Conservation (phyloP, 192 early-diverging fungal genomes). For the Pilobolus umbonatus region DNA sequence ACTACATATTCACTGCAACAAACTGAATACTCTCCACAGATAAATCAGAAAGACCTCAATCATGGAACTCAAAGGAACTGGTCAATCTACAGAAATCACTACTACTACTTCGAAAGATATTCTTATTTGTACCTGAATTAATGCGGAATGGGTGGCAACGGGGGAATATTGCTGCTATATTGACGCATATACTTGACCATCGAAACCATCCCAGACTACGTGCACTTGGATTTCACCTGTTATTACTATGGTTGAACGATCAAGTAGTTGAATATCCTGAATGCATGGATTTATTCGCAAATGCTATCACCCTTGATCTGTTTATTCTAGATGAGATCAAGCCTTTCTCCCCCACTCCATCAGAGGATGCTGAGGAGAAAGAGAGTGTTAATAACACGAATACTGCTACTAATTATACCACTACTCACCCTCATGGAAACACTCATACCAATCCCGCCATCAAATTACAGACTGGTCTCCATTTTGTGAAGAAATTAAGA, state of each 20-base stretch:
- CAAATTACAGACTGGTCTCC: neutral
- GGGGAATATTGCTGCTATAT: constrained; percentile 55
- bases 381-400: neutral
- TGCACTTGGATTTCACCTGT: constrained; percentile 64
- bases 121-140: constrained; percentile 61
- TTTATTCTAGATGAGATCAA: constrained; percentile 46
- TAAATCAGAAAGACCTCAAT: constrained; percentile 46
- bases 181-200: constrained; percentile 57
- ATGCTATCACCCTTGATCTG: constrained; percentile 57
- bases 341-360: constrained; percentile 22
- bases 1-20: neutral
- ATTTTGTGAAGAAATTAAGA: constrained; percentile 29
- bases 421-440: neutral
- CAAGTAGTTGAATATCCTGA: constrained; percentile 57
- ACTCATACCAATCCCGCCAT: neutral
- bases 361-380: neutral
- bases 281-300: constrained; percentile 56
- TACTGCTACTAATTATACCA: neutral
- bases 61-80: constrained; percentile 61
- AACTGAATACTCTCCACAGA: constrained; percentile 6
- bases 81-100: constrained; percentile 58
- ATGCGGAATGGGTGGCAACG: constrained; percentile 75
- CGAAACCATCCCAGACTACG: constrained; percentile 68
- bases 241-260: constrained; percentile 70
- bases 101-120: constrained; percentile 59